Evolutionary conservation across 2,329 filamentous ascomycete genomes (phyloP), one percentile per base, ranked within the genome.

Genomic region (Botrytis hyacinthi): DNA sequence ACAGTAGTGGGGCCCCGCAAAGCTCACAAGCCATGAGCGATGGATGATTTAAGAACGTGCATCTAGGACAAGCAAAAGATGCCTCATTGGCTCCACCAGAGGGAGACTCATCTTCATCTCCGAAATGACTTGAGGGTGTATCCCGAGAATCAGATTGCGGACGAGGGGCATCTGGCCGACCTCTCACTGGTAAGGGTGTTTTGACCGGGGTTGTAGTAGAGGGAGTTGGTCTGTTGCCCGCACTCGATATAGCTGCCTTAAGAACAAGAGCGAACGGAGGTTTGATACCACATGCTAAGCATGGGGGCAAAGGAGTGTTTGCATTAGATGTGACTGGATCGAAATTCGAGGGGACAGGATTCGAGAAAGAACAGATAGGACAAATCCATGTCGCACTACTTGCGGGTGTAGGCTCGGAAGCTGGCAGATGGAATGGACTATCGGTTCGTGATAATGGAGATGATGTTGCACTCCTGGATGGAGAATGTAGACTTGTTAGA

Each of bases 311-410:
- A 14, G 91, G 91, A 8, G 93, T 97, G 76, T 94, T 90, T 32
- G 91, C 89, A 75, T 89, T 96, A 14, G 94, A 94, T 3, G 92
- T 91, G 1, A 91, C 87, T 0, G 94, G 93, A 79, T 98, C 95
- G 81, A 98, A 98, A 81, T 97, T 98, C 54, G 93, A 93, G 0
- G 96, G 95, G 1, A 98, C 90, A 0, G 93, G 92, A 79, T 98
- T 98, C 16, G 95, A 95, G 80, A 97, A 97, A 77, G 93, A 95
- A 85, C 95, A 98, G 79, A 98, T 98, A 2, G 93, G 92, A 84
- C 95, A 98, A 32, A 98, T 91, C 95, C 95, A 98, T 6, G 94
- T 98, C 9, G 93, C 93, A 74, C 86, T 88, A 76, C 86, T 87
- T 22, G 85, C 81, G 22, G 87, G 83, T 1, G 85, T 78, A 46